Percentiles rank a stretch among this genome's conserved stretches.
These are phyloP conservation scores for Vachellia pachyceras DNA, from an alignment of 306 rosid genomes.

Conservation along the genomic window DNA sequence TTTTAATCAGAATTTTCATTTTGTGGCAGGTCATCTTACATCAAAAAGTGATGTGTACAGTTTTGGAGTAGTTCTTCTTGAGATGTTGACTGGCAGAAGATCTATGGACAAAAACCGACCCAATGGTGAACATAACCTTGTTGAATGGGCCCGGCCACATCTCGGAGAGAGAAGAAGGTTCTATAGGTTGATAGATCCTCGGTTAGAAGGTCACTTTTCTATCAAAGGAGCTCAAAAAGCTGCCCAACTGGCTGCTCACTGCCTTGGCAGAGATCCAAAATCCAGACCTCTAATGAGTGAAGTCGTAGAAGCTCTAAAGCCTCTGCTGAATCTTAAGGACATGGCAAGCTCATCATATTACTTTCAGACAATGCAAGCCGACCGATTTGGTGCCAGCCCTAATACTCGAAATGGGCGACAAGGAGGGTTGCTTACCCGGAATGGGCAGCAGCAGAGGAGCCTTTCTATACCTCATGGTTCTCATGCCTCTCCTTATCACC, in stretches of 20 bases:
- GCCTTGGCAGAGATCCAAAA: conserved; percentile 87
- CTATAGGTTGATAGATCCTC: conserved; percentile 80
- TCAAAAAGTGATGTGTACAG: conserved; percentile 95
- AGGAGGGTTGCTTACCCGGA: conserved; percentile 51
- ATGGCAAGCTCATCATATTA: conserved; percentile 96
- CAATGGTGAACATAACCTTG: conserved; percentile 92
- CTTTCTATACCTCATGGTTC: conserved; percentile 64
- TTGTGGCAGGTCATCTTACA: conserved; percentile 80
- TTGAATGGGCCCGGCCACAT: conserved; percentile 98
- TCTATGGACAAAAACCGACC: conserved; percentile 98
- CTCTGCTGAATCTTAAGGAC: conserved; percentile 89
- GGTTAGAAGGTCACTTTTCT: conserved; percentile 91
- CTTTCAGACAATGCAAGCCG: conserved; percentile 84
- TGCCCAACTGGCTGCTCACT: conserved; percentile 73
- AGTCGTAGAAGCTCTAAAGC: conserved; percentile 84
- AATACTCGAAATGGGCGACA: conserved; percentile 64
- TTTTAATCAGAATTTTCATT: conserved; percentile 28
- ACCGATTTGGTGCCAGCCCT: conserved; percentile 74
- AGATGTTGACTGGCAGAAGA: conserved; percentile 94
- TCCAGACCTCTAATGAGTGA: conserved; percentile 82
- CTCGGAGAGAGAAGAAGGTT: conserved; percentile 85
- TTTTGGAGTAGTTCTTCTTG: conserved; percentile 94
- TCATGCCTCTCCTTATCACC: conserved; percentile 91
- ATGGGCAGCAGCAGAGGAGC: conserved; percentile 80
- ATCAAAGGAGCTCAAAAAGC: conserved; percentile 88